Evolutionary conservation across 2,329 filamentous ascomycete species (phyloP).

Genomic region (Verruconis gallopava): DNA sequence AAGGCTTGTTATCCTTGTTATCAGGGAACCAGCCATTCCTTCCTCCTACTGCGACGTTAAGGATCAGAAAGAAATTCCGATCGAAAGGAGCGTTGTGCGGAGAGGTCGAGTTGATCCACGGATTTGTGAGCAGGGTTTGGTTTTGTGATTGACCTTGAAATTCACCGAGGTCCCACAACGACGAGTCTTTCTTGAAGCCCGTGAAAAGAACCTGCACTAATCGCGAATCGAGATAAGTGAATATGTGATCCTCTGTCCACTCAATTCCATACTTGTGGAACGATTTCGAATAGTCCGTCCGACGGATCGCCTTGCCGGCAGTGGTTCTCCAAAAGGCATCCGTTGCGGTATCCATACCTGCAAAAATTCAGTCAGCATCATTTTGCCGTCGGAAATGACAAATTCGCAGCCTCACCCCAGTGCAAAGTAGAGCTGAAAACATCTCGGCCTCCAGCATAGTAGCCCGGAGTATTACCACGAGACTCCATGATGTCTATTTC

Average conservation of each 20-base stretch:
- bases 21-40: constrained; percentile 11
- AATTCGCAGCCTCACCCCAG: constrained; percentile 29
- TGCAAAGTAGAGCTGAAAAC: constrained; percentile 33
- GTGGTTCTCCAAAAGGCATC: constrained; percentile 21
- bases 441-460: constrained; percentile 38
- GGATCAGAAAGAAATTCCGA: constrained; percentile 28
- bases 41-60: constrained; percentile 25
- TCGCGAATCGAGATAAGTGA: constrained; percentile 38
- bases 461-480: constrained; percentile 34
- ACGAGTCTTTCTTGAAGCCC: constrained; percentile 37
- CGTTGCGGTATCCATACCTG: constrained; percentile 6
- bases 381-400: constrained; percentile 21
- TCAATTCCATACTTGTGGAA: constrained; percentile 43
- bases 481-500: constrained; percentile 43
- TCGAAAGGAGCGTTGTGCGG: constrained; percentile 28
- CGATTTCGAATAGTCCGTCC: constrained; percentile 23
- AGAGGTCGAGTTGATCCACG: constrained; percentile 35
- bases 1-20: constrained; percentile 47
- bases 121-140: constrained; percentile 32
- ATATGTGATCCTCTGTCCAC: constrained; percentile 40
- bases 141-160: constrained; percentile 23
- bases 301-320: constrained; percentile 17
- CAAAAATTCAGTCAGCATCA: neutral
- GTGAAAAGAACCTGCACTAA: constrained; percentile 59
- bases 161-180: constrained; percentile 27